Evolutionary conservation across 345 rosid genomes (phyloP).

Genomic region (Leavenworthia alabamica): DNA sequence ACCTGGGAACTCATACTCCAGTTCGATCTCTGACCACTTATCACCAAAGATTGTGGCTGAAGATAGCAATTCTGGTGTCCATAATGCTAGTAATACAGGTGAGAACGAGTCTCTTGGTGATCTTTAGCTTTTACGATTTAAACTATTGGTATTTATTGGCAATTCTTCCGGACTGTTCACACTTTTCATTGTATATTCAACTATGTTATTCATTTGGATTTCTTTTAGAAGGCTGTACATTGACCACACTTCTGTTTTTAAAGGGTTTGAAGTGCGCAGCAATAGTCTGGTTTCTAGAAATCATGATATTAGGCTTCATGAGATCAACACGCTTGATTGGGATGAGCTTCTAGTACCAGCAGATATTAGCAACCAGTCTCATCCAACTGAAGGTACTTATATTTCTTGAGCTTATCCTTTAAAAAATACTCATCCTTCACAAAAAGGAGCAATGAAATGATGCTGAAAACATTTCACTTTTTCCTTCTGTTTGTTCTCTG

Average conservation of each 20-base stretch:
- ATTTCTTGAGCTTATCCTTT: background rate
- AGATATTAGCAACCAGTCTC: constrained; percentile 35
- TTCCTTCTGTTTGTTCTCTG: constrained; percentile 9
- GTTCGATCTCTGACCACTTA: constrained; percentile 69
- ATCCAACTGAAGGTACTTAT: constrained; percentile 45
- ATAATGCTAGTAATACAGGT: constrained; percentile 35
- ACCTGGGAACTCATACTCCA: constrained; percentile 59
- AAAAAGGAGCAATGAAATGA: background rate
- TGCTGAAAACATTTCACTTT: background rate
- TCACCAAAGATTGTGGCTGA: constrained; percentile 44
- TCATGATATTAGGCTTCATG: constrained; percentile 77
- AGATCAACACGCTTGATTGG: constrained; percentile 96
- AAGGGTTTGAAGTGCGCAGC: constrained; percentile 43
- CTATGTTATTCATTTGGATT: background rate
- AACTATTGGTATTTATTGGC: background rate
- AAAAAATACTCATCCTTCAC: background rate
- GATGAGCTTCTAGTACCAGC: constrained; percentile 71
- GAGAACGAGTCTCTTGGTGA: constrained; percentile 33
- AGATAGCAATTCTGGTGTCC: constrained; percentile 71
- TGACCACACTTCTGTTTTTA: constrained; percentile 7
- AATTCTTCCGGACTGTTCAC: background rate
- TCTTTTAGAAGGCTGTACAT: background rate
- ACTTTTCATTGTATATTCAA: background rate
- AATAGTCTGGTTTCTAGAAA: constrained; percentile 39
- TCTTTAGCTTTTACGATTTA: background rate